Base-by-base conservation (phyloP, 2,329 filamentous ascomycete species). In the Davidsoniella neocaledoniae region DNA sequence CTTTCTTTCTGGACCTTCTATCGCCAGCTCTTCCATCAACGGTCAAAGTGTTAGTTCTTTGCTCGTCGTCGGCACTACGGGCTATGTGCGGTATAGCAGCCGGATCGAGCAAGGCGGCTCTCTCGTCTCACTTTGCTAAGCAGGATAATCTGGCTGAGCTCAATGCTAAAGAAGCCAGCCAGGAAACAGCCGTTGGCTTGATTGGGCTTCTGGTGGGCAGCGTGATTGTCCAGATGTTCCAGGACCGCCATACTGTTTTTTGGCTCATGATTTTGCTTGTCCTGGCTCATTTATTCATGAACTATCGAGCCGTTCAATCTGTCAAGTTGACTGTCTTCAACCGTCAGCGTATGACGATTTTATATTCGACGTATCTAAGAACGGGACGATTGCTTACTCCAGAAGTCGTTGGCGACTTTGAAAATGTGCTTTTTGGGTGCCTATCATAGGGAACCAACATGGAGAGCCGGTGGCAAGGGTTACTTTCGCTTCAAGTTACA, bases 121-220 rank as follows among this genome's bases (percentile, higher is more conserved):
- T 98, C 57, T 91, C 85, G 60, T 83, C 86, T 9, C 91, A 98
- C 65, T 96, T 98, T 68, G 87, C 90, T 7, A 77, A 72, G 56
- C 79, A 79, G 60, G 85, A 86, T 37, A 96, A 95, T 62, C 66
- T 96, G 42, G 90, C 86, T 1, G 90, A 96, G 63, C 71, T 98
- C 51, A 96, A 95, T 65, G 88, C 90, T 51, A 80, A 94, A 73
- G 90, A 96, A 62, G 87, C 87, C 10, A 93, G 85, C 56, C 91
- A 96, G 66, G 91, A 96, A 65, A 96, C 90, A 0, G 79, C 94
- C 17, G 85, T 98, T 51, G 90, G 86, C 2, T 70, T 96, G 23
- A 54, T 94, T 33, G 91, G 91, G 2, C 87, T 96, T 76, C 71
- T 94, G 47, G 77, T 75, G 12, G 91, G 91, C 1, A 91, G 81